Evolutionary conservation across 2,329 filamentous ascomycete species (phyloP).

Genomic region (Pestalotiopsis fici): DNA sequence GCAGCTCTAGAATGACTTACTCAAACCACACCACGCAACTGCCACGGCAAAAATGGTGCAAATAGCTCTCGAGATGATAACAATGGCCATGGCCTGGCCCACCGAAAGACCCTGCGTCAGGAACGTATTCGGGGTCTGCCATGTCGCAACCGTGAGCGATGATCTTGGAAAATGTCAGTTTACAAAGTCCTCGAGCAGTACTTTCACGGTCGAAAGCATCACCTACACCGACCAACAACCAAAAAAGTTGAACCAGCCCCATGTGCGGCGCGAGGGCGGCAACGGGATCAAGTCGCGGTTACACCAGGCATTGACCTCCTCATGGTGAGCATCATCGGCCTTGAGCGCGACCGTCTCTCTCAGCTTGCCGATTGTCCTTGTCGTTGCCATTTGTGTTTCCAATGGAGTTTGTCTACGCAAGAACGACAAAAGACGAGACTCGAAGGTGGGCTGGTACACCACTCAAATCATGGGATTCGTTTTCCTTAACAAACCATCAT

Average conservation of each 20-base stretch:
- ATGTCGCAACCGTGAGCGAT: constrained; percentile 38
- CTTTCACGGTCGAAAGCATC: constrained; percentile 2
- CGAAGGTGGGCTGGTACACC: too few relatives aligned
- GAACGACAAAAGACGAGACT: background rate
- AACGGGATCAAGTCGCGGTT: constrained; percentile 41
- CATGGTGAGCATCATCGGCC: constrained; percentile 37
- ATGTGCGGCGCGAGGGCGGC: constrained; percentile 42
- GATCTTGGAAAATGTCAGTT: constrained; percentile 10
- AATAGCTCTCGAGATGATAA: constrained; percentile 40
- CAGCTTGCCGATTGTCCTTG: constrained; percentile 18
- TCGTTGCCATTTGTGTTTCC: background rate
- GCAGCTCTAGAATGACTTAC: background rate
- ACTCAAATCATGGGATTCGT: background rate
- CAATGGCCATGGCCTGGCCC: constrained; percentile 44
- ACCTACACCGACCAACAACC: constrained; percentile 40
- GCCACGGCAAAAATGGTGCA: constrained; percentile 42
- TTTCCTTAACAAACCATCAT: background rate
- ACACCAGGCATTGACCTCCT: constrained; percentile 48
- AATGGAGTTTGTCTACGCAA: background rate
- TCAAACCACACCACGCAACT: constrained; percentile 45
- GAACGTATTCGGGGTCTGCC: constrained; percentile 46
- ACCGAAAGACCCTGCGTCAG: constrained; percentile 46
- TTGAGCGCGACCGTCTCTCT: constrained; percentile 31
- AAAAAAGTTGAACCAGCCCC: constrained; percentile 46
- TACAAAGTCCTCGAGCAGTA: constrained; percentile 11